A percentile compares a stretch with the other conserved stretches of the same genome.
These are phyloP conservation scores for Bryoglossum gracile DNA, from an alignment of 495 filamentous ascomycete genomes.

Conservation along the genomic window DNA sequence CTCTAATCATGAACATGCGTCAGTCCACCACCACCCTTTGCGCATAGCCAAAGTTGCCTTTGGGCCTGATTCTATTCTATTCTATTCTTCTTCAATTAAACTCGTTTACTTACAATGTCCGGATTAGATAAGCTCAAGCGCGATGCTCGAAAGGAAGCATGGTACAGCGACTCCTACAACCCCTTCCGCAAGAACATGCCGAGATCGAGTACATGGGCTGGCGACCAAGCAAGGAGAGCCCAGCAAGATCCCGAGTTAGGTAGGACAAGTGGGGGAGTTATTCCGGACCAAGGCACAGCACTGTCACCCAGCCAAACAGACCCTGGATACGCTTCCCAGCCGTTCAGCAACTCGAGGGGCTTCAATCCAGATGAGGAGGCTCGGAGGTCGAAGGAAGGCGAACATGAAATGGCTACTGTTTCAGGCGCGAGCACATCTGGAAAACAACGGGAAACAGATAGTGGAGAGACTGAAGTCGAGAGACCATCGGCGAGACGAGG, in stretches of 20 bases:
- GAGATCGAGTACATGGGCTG: constrained; percentile 13
- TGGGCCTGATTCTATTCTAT: neutral
- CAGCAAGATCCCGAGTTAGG: constrained; percentile 15
- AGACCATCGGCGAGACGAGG: neutral
- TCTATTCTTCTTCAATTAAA: neutral
- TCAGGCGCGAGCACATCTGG: neutral
- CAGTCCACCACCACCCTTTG: constrained; percentile 12
- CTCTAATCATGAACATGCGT: too few species aligned
- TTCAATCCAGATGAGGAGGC: neutral
- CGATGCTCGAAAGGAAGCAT: constrained; percentile 24
- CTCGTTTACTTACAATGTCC: constrained; percentile 14
- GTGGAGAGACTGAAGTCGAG: constrained; percentile 8
- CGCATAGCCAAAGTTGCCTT: constrained; percentile 10
- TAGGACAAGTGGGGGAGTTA: neutral
- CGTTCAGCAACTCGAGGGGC: neutral
- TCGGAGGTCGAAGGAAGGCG: constrained; percentile 2
- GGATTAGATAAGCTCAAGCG: constrained; percentile 20
- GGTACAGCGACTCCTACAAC: constrained; percentile 22
- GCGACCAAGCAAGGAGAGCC: neutral
- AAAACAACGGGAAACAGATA: constrained; percentile 5
- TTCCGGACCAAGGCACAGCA: neutral
- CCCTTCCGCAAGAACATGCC: constrained; percentile 18
- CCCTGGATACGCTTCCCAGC: neutral
- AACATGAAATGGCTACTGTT: constrained; percentile 5
- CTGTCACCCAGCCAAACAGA: constrained; percentile 8